These are phyloP conservation scores for Baorangia bicolor DNA, from an alignment of 768 basidiomycete genomes.

Conservation along the genomic window DNA sequence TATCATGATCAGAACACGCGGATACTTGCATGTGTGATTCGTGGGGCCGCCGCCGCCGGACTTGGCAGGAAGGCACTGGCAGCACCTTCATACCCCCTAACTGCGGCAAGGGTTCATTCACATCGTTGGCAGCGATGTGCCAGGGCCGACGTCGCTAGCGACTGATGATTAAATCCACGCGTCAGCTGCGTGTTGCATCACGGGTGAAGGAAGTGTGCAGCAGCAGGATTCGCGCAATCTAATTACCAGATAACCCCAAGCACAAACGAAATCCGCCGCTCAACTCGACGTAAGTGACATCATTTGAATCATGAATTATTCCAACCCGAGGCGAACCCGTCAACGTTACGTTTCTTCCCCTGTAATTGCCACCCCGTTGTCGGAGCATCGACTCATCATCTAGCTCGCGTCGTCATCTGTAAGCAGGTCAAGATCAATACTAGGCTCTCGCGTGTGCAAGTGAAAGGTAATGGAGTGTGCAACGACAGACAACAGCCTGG, in stretches of 20 bases:
- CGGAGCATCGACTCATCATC: background rate
- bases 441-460: background rate
- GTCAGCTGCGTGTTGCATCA: conserved; percentile 9
- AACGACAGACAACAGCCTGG: background rate
- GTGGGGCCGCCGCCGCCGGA: background rate
- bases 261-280: background rate
- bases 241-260: conserved; percentile 4
- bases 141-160: conserved; percentile 6
- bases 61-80: conserved; percentile 1
- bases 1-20: conserved; percentile 21
- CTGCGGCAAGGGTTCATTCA: background rate
- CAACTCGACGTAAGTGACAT: conserved; percentile 8
- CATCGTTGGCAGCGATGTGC: conserved; percentile 7
- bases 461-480: background rate
- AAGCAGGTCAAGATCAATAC: background rate
- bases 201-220: background rate
- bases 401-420: background rate
- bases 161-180: conserved; percentile 9
- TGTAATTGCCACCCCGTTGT: background rate
- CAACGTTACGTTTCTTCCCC: background rate
- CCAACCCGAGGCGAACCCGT: background rate
- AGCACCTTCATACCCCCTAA: conserved; percentile 15
- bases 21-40: conserved; percentile 15
- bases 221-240: background rate
- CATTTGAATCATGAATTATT: background rate